Percentiles rank a stretch among this genome's conserved stretches.
Conservation (phyloP, 495 filamentous ascomycete species). For the Paragyromitra xinjiangensis region DNA sequence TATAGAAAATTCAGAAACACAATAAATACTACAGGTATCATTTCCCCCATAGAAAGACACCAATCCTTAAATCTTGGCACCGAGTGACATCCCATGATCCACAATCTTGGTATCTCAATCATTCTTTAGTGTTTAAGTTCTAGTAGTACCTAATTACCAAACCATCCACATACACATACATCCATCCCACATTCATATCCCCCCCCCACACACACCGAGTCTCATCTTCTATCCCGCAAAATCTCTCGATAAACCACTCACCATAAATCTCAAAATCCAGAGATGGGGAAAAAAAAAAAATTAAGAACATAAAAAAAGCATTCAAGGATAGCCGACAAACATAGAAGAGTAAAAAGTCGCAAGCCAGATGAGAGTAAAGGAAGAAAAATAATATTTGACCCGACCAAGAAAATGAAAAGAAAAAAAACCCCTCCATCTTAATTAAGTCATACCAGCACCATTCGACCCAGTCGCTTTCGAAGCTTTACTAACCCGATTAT, state of each 20-base stretch:
- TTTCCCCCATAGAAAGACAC: background rate
- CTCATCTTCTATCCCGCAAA: background rate
- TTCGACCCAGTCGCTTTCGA: background rate
- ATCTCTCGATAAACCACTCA: background rate
- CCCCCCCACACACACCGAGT: background rate
- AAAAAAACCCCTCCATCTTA: background rate
- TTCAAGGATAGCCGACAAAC: background rate
- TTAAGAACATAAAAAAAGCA: background rate
- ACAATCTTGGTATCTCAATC: background rate
- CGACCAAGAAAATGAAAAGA: background rate
- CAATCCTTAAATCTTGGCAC: background rate
- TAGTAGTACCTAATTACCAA: conserved; percentile 5
- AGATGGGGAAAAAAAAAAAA: background rate
- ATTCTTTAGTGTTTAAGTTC: background rate
- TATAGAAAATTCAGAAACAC: no score
- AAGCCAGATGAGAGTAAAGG: background rate
- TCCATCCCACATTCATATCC: background rate
- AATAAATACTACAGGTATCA: no score
- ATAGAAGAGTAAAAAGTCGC: background rate
- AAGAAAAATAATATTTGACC: background rate
- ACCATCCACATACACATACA: conserved; percentile 1
- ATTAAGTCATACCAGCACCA: conserved; percentile 6
- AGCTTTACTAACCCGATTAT: conserved; percentile 62
- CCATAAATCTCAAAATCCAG: background rate
- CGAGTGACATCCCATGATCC: background rate